Evolutionary conservation across 306 rosid species (phyloP), one percentile per base, ranked within the genome.

Genomic region (Casuarina cunninghamiana): DNA sequence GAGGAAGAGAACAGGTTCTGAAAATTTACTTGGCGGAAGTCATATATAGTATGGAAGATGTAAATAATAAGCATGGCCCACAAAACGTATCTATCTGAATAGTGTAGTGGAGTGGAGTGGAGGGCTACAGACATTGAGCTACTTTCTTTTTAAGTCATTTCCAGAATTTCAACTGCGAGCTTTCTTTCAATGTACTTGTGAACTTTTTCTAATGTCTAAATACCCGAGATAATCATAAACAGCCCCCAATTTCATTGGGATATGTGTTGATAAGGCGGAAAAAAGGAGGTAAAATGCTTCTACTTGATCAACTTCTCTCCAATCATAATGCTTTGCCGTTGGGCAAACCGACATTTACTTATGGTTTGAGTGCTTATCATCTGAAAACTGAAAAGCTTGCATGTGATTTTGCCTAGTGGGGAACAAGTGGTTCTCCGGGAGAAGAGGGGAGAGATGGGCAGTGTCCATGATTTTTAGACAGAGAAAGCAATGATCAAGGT

Each of bases 21-120:
- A 55, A 81, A 80, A 75, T 83, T 72, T 87, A 85, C 81, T 83
- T 77, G 83, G 66, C 78, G 80, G 79, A 76, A 72, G 73, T 42
- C 37, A 66, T 66, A 41, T 42, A 66, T 41, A 66, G 50, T 41
- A 17, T 17, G 37, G 32, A 6, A n/a, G 10, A 66, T 39, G 71
- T 41, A 73, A 78, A 79, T 73, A 72, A 67, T 45, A 78, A 37
- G 53, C 42, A 38, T 79, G 91, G 86, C 69, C 86, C 86, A 81
- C 68, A 73, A 4, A 50, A 53, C 60, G 73, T 42, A 71, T 68
- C 72, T 6, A 78, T 66, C 71, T 42, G n/a, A 66, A 41, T 3
- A 42, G 17, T 16, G 26, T 1, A 53, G 5, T 6, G 17, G 9
- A 0, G 6, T 8, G 62, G 17, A 55, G n/a, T n/a, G 9, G 39